A percentile compares a stretch with the other conserved stretches of the same genome.
Evolutionary conservation across 805 yeast species (phyloP).

Genomic region (Schizosaccharomyces cryophilus): DNA sequence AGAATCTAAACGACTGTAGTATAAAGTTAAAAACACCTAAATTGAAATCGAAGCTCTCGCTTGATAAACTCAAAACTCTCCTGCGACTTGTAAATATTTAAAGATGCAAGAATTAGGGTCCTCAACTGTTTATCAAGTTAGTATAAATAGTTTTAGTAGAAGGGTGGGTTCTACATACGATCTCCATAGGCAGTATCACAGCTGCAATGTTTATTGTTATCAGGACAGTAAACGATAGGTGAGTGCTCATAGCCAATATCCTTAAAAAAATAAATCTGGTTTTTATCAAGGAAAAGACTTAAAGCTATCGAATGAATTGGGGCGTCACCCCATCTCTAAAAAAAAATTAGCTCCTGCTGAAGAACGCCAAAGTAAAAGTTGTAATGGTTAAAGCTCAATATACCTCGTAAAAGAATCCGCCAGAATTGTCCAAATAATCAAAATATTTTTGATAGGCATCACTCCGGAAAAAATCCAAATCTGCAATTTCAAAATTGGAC

Average conservation of each 20-base stretch:
- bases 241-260: constrained; percentile 35
- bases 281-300: constrained; percentile 26
- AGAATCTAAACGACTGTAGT: too few relatives aligned
- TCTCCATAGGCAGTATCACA: background rate
- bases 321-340: constrained; percentile 62
- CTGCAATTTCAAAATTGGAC: constrained; percentile 50
- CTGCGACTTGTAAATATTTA: too few relatives aligned
- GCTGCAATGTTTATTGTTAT: constrained; percentile 6
- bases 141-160: too few relatives aligned
- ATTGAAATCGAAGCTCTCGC: too few relatives aligned
- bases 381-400: too few relatives aligned
- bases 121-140: too few relatives aligned
- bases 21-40: too few relatives aligned
- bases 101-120: too few relatives aligned
- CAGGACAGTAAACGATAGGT: constrained; percentile 17
- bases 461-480: constrained; percentile 30
- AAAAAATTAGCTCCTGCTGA: background rate
- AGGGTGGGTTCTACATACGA: background rate
- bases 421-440: constrained; percentile 30
- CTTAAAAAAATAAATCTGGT: constrained; percentile 31
- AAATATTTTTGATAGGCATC: constrained; percentile 31
- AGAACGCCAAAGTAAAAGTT: background rate
- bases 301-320: constrained; percentile 48
- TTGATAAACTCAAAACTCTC: too few relatives aligned
- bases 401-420: constrained; percentile 42